These are phyloP conservation scores for Lagenidium giganteum DNA, from an alignment of 352 stramenopile genomes.

Conservation along the genomic window DNA sequence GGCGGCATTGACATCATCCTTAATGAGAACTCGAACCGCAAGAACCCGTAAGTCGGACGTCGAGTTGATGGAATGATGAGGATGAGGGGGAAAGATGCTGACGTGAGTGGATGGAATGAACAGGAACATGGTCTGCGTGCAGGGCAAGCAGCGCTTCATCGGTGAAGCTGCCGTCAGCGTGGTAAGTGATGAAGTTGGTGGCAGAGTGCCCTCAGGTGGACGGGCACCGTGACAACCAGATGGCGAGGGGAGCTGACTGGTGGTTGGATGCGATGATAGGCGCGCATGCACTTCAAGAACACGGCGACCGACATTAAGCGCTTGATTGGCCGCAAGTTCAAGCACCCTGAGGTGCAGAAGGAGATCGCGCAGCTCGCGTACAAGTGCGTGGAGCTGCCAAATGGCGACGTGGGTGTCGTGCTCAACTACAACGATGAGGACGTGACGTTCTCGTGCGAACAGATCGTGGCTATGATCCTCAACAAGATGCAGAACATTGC, in stretches of 20 bases:
- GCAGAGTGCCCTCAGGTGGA: too few relatives aligned
- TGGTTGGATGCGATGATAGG: too few relatives aligned
- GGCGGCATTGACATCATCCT: constrained; percentile 99
- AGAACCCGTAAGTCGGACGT: constrained; percentile 87
- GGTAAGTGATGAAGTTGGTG: constrained; percentile 19
- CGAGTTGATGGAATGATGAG: too few relatives aligned
- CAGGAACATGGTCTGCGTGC: constrained; percentile 82
- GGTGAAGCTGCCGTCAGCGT: constrained; percentile 89
- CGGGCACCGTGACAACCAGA: neutral
- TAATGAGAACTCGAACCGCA: constrained; percentile 99
- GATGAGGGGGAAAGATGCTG: too few relatives aligned
- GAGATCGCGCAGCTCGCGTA: constrained; percentile 94
- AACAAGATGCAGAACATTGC: constrained; percentile 96
- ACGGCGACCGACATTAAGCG: constrained; percentile 97
- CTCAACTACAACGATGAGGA: constrained; percentile 91
- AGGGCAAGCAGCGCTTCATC: constrained; percentile 93
- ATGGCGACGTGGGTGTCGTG: constrained; percentile 86
- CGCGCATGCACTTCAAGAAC: constrained; percentile 98
- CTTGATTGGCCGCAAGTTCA: constrained; percentile 95
- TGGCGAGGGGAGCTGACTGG: too few relatives aligned
- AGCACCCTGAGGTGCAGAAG: constrained; percentile 92
- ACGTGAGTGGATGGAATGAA: too few relatives aligned
- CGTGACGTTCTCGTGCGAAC: constrained; percentile 92
- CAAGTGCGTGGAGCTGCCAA: constrained; percentile 85
- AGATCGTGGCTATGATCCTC: constrained; percentile 97